Evolutionary conservation across 2,329 filamentous ascomycete genomes (phyloP).

Genomic region (Anisogramma anomala): DNA sequence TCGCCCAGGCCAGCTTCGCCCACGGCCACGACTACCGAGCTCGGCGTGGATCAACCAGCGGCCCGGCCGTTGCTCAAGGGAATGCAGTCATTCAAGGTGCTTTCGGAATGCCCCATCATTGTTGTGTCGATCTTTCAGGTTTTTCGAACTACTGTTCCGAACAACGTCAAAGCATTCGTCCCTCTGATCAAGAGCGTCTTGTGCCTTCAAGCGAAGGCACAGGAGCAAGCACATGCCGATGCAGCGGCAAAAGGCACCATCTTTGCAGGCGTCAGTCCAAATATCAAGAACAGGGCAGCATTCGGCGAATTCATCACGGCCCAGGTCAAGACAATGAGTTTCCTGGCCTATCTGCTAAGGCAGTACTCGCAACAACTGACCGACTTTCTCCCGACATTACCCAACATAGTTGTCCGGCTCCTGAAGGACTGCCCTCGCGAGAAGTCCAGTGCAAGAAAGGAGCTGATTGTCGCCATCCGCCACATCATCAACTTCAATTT

Average conservation of each 20-base stretch:
- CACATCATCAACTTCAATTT: conserved; percentile 99
- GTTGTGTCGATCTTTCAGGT: conserved; percentile 97
- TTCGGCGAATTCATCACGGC: conserved; percentile 97
- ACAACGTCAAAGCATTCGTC: conserved; percentile 85
- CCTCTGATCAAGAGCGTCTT: conserved; percentile 88
- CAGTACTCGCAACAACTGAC: conserved; percentile 77
- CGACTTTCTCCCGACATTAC: conserved; percentile 77
- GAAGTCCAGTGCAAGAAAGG: conserved; percentile 86
- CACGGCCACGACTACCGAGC: conserved; percentile 67
- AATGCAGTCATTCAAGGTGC: conserved; percentile 98
- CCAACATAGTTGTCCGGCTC: conserved; percentile 79
- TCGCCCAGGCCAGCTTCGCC: conserved; percentile 86
- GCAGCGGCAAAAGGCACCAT: conserved; percentile 68
- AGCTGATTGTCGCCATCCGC: conserved; percentile 87
- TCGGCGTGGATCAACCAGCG: conserved; percentile 70
- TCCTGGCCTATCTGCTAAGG: conserved; percentile 81
- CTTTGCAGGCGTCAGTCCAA: conserved; percentile 85
- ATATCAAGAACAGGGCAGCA: conserved; percentile 83
- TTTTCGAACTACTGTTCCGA: conserved; percentile 64
- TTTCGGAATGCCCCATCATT: conserved; percentile 96
- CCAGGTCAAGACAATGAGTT: conserved; percentile 99
- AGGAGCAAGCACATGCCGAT: conserved; percentile 82
- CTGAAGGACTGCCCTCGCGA: conserved; percentile 90
- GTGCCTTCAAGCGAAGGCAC: conserved; percentile 78
- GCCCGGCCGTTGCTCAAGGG: conserved; percentile 74